These are phyloP conservation scores for Sclerospora graminicola DNA, from an alignment of 352 stramenopile genomes.

Conservation along the genomic window DNA sequence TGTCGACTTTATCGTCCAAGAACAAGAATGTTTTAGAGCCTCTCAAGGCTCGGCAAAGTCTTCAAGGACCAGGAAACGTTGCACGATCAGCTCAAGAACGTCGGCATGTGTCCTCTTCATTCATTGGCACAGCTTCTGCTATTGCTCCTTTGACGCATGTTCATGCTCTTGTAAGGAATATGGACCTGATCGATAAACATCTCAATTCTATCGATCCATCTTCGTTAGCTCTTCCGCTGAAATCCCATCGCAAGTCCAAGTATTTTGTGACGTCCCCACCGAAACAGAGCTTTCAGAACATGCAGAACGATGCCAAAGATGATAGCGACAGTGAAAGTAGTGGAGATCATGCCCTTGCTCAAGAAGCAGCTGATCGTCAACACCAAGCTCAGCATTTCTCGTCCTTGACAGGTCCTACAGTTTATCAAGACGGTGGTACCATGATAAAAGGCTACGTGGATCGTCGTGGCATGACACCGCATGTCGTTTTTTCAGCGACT, in stretches of 20 bases:
- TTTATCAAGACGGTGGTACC: constrained; percentile 37
- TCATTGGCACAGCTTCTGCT: not conserved
- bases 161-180: constrained; percentile 5
- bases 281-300: too few species aligned
- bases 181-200: constrained; percentile 1
- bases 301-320: not conserved
- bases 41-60: not conserved
- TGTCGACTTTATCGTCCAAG: not conserved
- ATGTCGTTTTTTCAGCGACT: constrained; percentile 46
- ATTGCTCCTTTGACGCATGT: not conserved
- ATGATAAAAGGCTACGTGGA: constrained; percentile 38
- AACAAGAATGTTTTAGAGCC: too few species aligned
- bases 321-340: constrained; percentile 13
- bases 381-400: constrained; percentile 18
- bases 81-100: not conserved
- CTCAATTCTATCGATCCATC: too few species aligned
- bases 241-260: too few species aligned
- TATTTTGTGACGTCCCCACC: too few species aligned
- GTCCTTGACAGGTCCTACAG: constrained; percentile 12
- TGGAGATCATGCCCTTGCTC: not conserved
- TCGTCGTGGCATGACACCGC: constrained; percentile 47
- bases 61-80: constrained; percentile 2
- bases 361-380: constrained; percentile 2
- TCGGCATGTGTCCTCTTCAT: not conserved
- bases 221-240: too few species aligned